Conservation (phyloP, 805 yeast genomes). For the Novakomyces olei region DNA sequence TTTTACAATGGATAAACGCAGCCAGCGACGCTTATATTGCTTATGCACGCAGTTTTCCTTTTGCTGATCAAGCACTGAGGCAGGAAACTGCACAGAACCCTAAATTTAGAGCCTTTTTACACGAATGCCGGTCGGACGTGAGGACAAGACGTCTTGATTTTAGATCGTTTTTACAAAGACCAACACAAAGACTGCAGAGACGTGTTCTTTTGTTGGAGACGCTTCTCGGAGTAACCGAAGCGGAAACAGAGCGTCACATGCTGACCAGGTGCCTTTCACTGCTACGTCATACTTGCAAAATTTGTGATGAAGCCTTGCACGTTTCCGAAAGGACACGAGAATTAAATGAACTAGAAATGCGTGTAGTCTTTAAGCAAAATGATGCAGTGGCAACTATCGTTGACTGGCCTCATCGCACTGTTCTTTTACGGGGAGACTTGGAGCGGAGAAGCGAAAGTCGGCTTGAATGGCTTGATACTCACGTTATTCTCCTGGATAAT, state of each 20-base stretch:
- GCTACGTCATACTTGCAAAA: slow-evolving; percentile 11
- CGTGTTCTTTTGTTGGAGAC: not conserved
- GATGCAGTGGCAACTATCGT: slow-evolving; percentile 30
- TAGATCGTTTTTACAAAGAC: slow-evolving; percentile 1
- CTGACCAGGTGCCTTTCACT: not conserved
- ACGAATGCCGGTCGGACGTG: slow-evolving; percentile 29
- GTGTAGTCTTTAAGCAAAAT: slow-evolving; percentile 30
- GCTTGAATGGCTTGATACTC: slow-evolving; percentile 14
- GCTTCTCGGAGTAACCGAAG: slow-evolving; percentile 1
- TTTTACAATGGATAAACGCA: slow-evolving; percentile 38
- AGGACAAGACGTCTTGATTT: slow-evolving; percentile 7
- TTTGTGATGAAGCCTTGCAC: slow-evolving; percentile 40
- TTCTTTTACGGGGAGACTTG: slow-evolving; percentile 37
- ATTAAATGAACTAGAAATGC: slow-evolving; percentile 29
- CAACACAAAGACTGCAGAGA: slow-evolving; percentile 3
- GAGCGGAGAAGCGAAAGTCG: slow-evolving; percentile 32
- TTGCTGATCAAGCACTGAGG: slow-evolving; percentile 24
- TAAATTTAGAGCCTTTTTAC: slow-evolving; percentile 35
- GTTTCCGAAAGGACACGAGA: slow-evolving; percentile 36
- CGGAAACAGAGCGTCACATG: not conserved
- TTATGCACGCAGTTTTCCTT: slow-evolving; percentile 28
- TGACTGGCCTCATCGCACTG: slow-evolving; percentile 30
- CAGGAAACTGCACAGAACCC: slow-evolving; percentile 19
- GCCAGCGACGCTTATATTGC: slow-evolving; percentile 32
- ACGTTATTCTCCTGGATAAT: slow-evolving; percentile 47